Base-by-base conservation (phyloP, 139 green algal genomes). In the Coelastrella sp. region DNA sequence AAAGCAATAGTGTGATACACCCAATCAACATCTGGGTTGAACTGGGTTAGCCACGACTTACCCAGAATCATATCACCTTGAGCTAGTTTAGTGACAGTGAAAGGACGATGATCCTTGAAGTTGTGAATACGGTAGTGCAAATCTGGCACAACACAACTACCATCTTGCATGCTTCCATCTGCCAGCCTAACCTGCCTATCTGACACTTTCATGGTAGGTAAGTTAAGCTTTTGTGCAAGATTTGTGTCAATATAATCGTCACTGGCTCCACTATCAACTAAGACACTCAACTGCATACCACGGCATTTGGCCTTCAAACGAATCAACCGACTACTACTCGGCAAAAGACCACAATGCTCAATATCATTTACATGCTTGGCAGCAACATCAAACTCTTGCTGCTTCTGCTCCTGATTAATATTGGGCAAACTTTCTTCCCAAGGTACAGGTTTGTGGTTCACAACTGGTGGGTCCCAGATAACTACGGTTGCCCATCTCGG, bases 401-500 rank as follows among this genome's bases (percentile, higher is more conserved):
- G 65, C 65, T 73, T 73, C 20, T 78, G 73, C 73, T 54, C 6
- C 16, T 54, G 73, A 32, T 78, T 54, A 13, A 71, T 71, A 71
- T 64, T 83, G 17, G 17, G 17, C 13, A 7, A 47, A 22, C 20
- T 78, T 16, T 32, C n/a, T 11, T 22, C 14, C n/a, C 47, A 83
- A 20, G 77, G 77, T 64, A 19, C 22, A 8, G 19, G 8, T 11
- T 60, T 7, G n/a, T 7, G 14, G 17, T 61, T 83, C 7, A 19
- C n/a, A 11, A 60, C 54, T 13, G 47, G 54, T 23, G 77, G 14
- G 17, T 57, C 47, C 47, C 77, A 20, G 7, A 3, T 20, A n/a
- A 83, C 47, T 47, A 83, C 77, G 20, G 89, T 85, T 87, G 92
- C 93, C 7, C 75, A 89, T 10, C 92, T 66, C 22, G 90, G 85